Evolutionary conservation across 2,329 filamentous ascomycete genomes (phyloP), one percentile per base, ranked within the genome.

Genomic region (Cadophora sp.): DNA sequence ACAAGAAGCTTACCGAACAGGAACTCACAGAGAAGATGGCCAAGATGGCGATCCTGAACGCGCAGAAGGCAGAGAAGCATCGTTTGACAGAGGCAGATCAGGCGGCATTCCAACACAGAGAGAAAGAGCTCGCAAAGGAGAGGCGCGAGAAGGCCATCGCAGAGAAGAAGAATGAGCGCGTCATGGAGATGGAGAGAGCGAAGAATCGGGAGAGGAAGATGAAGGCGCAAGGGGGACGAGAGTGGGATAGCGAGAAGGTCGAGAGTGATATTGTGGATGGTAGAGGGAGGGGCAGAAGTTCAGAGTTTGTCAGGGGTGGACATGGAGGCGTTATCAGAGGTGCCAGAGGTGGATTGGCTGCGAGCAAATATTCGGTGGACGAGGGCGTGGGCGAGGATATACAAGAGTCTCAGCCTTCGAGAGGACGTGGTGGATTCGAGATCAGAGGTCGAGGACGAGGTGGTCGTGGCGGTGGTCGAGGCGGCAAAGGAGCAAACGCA

Each of bases 21-120:
- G 85, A 91, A 76, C 82, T 91, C 8, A 83, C 82, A 3, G 84
- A 83, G 55, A 86, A 87, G 68, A 85, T 91, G 67, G 86, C 84
- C 8, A 81, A 83, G 43, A 90, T 89, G 72, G 83, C 84, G 69
- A 82, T 89, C 71, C 85, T 88, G 66, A 90, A 89, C 62, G 85
- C 84, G 6, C 82, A 85, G 59, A 81, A 87, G 16, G 82, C 83
- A 9, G 87, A 85, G 9, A 86, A 87, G 0, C 87, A 91, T 74
- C 85, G 85, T 0, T 83, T 87, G 30, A 87, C 88, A n/a, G 86
- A 91, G 79, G 87, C 87, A n/a, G 89, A 91, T 71, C 83, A 85
- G 63, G 87, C 87, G 3, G 85, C 84, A 0, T 91, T 89, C 75
- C 83, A 87, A 50, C 83, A 88, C 66, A 83, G 88, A n/a, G 89